A percentile compares a stretch with the other conserved stretches of the same genome.
phyloP scores from a whole-genome alignment of 2,329 filamentous ascomycete genomes.

The Phialemoniopsis sp. region DNA sequence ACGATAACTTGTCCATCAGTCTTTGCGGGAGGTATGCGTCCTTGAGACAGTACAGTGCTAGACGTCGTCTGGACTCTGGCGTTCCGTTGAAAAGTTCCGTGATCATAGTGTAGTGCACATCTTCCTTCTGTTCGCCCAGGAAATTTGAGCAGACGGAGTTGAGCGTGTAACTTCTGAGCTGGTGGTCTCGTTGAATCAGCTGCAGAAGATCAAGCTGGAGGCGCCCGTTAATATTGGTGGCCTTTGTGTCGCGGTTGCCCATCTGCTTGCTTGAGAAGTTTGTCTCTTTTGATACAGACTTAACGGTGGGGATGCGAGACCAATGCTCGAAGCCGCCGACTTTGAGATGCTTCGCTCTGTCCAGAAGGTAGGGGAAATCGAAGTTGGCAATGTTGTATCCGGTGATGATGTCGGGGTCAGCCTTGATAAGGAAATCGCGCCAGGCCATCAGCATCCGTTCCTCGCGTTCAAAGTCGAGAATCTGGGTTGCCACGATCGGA shows the following conservation, averaged over 20 bases:
- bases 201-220: constrained; percentile 94
- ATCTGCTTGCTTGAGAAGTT: constrained; percentile 98
- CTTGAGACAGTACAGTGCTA: constrained; percentile 95
- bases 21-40: constrained; percentile 94
- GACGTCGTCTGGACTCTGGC: constrained; percentile 80
- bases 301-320: constrained; percentile 70
- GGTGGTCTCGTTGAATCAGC: constrained; percentile 88
- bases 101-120: constrained; percentile 99
- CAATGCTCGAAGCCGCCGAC: constrained; percentile 78
- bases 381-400: constrained; percentile 99
- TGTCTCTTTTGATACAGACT: constrained; percentile 69
- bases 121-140: constrained; percentile 94
- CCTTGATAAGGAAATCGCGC: constrained; percentile 83
- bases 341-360: constrained; percentile 82
- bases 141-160: constrained; percentile 97
- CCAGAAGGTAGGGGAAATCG: constrained; percentile 93
- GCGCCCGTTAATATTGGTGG: constrained; percentile 90
- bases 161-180: constrained; percentile 91
- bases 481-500: constrained; percentile 89
- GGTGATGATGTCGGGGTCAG: constrained; percentile 95
- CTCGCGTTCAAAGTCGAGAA: constrained; percentile 78
- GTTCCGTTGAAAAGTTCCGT: constrained; percentile 97
- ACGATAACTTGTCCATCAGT: constrained; percentile 95
- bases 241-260: constrained; percentile 90
- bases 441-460: constrained; percentile 88